Conservation (phyloP, 257 asterid genomes). For the Jacaranda mimosifolia region DNA sequence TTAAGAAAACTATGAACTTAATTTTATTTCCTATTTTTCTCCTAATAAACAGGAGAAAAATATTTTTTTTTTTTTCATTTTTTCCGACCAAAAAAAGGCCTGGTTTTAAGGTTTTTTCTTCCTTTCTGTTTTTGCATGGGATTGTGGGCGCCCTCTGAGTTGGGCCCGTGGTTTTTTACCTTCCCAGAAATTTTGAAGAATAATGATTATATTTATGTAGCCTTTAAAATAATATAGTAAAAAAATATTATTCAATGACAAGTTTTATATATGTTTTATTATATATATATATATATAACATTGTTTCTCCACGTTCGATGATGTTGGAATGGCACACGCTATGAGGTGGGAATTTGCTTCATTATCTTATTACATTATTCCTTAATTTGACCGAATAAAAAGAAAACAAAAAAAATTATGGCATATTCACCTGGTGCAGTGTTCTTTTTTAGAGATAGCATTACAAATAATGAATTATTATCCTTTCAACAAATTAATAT, state of each 20-base stretch:
- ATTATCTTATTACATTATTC: not conserved
- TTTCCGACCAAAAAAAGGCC: not conserved
- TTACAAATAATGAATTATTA: too few relatives aligned
- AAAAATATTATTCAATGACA: not conserved
- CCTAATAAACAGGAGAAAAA: too few relatives aligned
- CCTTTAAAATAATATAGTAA: too few relatives aligned
- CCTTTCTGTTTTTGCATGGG: slow-evolving; percentile 8
- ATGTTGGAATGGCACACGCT: not conserved
- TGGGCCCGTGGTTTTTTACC: slow-evolving; percentile 34
- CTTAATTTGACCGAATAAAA: slow-evolving; percentile 9
- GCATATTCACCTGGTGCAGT: not conserved
- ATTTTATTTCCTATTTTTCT: not conserved
- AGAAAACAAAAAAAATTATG: not conserved
- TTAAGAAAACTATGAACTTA: too few relatives aligned
- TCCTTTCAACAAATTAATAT: too few relatives aligned
- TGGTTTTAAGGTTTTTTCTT: slow-evolving; percentile 1
- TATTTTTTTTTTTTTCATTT: not conserved
- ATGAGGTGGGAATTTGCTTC: not conserved
- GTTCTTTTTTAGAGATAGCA: too few relatives aligned
- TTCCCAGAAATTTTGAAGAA: not conserved
- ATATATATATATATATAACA: not conserved
- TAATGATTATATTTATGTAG: too few relatives aligned
- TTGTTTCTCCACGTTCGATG: not conserved
- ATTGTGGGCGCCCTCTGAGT: slow-evolving; percentile 48
- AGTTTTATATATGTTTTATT: slow-evolving; percentile 9